Evolutionary conservation across 306 rosid genomes (phyloP).

Genomic region (Urtica urens): DNA sequence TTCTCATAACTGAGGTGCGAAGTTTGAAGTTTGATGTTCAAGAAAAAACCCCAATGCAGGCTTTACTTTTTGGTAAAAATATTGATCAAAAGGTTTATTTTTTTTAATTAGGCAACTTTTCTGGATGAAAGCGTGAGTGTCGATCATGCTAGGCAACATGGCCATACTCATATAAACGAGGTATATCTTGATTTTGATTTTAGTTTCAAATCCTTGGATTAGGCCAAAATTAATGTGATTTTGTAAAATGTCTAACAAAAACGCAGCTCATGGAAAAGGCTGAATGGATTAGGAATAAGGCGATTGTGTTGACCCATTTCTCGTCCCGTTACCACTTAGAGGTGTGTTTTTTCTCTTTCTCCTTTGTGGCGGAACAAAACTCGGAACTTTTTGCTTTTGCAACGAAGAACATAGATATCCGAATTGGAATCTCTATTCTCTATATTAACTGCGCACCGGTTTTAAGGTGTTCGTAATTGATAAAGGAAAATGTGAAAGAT

Average conservation of each 20-base stretch:
- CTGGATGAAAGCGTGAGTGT: slow-evolving; percentile 66
- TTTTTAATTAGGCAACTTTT: slow-evolving; percentile 76
- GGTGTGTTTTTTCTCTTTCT: slow-evolving; percentile 26
- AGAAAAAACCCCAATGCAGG: no score
- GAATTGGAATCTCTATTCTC: no score
- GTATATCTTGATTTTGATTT: slow-evolving; percentile 23
- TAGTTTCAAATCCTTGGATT: slow-evolving; percentile 4
- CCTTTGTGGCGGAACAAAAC: no score
- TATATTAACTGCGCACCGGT: no score
- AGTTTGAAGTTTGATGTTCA: slow-evolving; percentile 7
- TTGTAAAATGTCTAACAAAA: no score
- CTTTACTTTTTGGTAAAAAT: no score
- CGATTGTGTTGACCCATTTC: slow-evolving; percentile 83
- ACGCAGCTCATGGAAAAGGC: slow-evolving; percentile 64
- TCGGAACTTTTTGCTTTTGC: no score
- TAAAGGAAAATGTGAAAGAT: no score
- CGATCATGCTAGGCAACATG: slow-evolving; percentile 77
- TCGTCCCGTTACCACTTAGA: slow-evolving; percentile 79
- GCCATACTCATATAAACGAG: slow-evolving; percentile 83
- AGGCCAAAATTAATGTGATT: background rate
- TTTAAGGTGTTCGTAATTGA: no score
- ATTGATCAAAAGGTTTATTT: no score
- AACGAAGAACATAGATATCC: no score
- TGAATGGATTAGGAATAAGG: slow-evolving; percentile 85
- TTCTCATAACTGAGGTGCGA: slow-evolving; percentile 88